Conservation (phyloP, 257 asterid genomes). For the Salvia miltiorrhiza region DNA sequence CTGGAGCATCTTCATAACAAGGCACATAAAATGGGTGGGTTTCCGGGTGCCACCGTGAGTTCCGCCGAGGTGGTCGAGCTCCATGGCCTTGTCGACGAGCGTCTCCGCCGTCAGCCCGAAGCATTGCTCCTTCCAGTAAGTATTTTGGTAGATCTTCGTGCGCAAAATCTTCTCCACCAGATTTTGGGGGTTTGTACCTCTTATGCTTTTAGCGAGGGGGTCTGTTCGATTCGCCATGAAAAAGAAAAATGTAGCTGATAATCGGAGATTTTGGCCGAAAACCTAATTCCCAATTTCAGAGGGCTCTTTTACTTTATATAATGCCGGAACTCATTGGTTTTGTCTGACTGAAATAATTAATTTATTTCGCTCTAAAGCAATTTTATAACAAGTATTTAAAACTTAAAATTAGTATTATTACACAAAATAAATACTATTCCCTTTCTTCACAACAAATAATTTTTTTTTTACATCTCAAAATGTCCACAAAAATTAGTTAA, state of each 20-base stretch:
- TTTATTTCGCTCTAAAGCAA: too few species aligned
- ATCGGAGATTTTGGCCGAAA: neutral
- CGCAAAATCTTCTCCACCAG: conserved; percentile 88
- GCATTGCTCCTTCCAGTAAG: conserved; percentile 95
- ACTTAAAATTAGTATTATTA: too few species aligned
- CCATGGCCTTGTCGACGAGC: conserved; percentile 98
- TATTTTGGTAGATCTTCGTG: conserved; percentile 75
- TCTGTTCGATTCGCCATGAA: conserved; percentile 95
- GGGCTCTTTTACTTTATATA: neutral
- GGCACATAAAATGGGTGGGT: conserved; percentile 88
- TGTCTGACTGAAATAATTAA: too few species aligned
- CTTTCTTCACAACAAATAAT: too few species aligned
- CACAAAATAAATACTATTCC: too few species aligned
- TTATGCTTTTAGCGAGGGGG: conserved; percentile 79
- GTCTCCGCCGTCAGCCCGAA: conserved; percentile 97
- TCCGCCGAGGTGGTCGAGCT: conserved; percentile 93
- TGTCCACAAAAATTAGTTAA: too few species aligned
- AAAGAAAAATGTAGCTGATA: neutral
- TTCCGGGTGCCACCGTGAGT: conserved; percentile 74
- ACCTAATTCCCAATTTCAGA: conserved; percentile 24
- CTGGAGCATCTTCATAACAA: conserved; percentile 93
- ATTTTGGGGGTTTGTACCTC: conserved; percentile 95
- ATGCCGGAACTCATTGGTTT: too few species aligned
- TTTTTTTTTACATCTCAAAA: too few species aligned
- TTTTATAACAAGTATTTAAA: too few species aligned